Base-by-base conservation (phyloP, 805 yeast species). In the Ogataea salicorniae region DNA sequence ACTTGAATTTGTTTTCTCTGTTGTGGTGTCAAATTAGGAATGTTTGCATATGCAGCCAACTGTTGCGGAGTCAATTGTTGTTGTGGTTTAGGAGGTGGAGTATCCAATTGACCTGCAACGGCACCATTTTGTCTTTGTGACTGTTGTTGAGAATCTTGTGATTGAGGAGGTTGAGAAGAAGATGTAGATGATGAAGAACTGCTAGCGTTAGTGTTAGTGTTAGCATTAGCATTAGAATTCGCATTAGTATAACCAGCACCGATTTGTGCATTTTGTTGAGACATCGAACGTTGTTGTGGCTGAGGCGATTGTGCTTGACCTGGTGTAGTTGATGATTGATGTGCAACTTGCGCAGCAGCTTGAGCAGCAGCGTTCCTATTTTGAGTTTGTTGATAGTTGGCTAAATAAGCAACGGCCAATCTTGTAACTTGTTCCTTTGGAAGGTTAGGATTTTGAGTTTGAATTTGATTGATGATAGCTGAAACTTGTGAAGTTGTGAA, bases 401-500 rank as follows among this genome's bases (percentile, higher is more conserved):
- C 81, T 51, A 82, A 62, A 55, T 81, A 81, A 15, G 81, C 73
- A 3, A 84, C 84, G 2, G 88, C 87, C 47, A 82, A 69, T 48
- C 79, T 76, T 2, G 84, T 79, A 1, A 83, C 86, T 56, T 83
- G 84, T 47, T 79, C 83, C 50, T 80, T 80, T 11, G 80, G 70
- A 59, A 81, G 66, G 33, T 72, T 75, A 1, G 89, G 89, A 59
- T 83, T 77, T 55, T 81, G 81, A n/a, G 75, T 66, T 59, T 82
- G 86, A 46, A 83, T 82, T 40, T 82, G 80, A 53, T 73, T 78
- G 48, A 83, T 77, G 38, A 83, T 75, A 1, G 85, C 83, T 9
- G 85, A 75, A 4, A 83, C 84, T 55, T 83, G 87, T 1, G 81
- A 77, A 14, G 82, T 79, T 0, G 81, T 76, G 61, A 80, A 76